A percentile compares a stretch with the other conserved stretches of the same genome.
Conservation (phyloP, 805 yeast species). For the Ogataea nitratoaversa region DNA sequence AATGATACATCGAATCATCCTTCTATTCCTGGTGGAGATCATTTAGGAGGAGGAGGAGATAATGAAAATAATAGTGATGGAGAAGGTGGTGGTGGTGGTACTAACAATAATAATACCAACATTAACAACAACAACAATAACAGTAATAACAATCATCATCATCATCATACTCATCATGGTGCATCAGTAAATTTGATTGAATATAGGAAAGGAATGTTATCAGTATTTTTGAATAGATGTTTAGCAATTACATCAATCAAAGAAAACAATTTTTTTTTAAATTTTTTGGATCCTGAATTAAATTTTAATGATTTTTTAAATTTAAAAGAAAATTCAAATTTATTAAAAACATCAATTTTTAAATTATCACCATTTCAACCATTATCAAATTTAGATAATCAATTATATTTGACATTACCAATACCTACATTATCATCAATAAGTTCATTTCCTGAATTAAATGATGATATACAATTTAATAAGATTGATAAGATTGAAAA, state of each 20-base stretch:
- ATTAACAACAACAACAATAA: slow-evolving; percentile 1
- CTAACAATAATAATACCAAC: slow-evolving; percentile 3
- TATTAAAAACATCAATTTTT: slow-evolving; percentile 47
- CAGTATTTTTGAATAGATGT: slow-evolving; percentile 78
- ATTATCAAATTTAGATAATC: slow-evolving; percentile 45
- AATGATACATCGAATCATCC: neutral
- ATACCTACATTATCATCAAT: slow-evolving; percentile 39
- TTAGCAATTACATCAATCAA: slow-evolving; percentile 50
- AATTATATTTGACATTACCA: slow-evolving; percentile 58
- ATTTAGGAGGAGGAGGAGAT: slow-evolving; percentile 8
- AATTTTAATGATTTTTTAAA: slow-evolving; percentile 74
- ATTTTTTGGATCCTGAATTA: slow-evolving; percentile 81
- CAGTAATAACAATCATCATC: slow-evolving; percentile 6
- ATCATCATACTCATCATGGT: too few relatives aligned
- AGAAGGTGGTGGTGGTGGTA: slow-evolving; percentile 1
- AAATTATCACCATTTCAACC: slow-evolving; percentile 63
- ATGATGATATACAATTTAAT: slow-evolving; percentile 27
- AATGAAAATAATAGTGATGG: slow-evolving; percentile 4
- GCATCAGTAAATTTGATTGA: slow-evolving; percentile 34
- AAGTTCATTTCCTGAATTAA: slow-evolving; percentile 21
- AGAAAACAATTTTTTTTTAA: slow-evolving; percentile 58
- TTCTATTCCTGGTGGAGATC: slow-evolving; percentile 5
- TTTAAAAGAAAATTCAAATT: slow-evolving; percentile 48
- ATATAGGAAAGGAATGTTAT: slow-evolving; percentile 69
- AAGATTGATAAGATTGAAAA: slow-evolving; percentile 26